phyloP scores from a whole-genome alignment of 192 early-diverging fungal species.

The Backusella luteola region DNA sequence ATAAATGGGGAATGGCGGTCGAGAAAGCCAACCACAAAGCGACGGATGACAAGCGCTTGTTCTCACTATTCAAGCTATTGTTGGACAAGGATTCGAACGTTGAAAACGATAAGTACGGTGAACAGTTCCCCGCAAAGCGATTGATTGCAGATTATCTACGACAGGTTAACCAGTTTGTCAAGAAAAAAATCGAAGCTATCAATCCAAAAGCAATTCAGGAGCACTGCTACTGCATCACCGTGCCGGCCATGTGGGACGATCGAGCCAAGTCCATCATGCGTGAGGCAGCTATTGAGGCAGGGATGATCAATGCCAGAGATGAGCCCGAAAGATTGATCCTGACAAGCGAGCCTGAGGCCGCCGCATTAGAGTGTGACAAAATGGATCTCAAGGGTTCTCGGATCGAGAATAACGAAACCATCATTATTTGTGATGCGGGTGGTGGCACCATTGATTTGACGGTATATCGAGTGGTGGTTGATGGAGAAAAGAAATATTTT shows the following conservation, averaged over 20 bases:
- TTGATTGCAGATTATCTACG: not conserved
- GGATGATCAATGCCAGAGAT: conserved; percentile 41
- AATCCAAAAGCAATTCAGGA: not conserved
- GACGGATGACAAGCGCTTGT: conserved; percentile 30
- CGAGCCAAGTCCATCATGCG: conserved; percentile 46
- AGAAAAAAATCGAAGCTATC: not conserved
- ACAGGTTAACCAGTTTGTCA: not conserved
- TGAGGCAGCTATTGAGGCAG: conserved; percentile 44
- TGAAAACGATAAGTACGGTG: conserved; percentile 34
- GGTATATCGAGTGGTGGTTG: conserved; percentile 39
- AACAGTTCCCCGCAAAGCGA: conserved; percentile 46
- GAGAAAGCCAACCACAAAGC: conserved; percentile 24
- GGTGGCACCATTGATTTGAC: conserved; percentile 54
- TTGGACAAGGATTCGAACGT: conserved; percentile 35
- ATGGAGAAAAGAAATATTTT: conserved; percentile 25
- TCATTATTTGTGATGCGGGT: conserved; percentile 53
- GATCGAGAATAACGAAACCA: conserved; percentile 36
- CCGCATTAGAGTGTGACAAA: conserved; percentile 45
- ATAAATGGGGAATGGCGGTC: conserved; percentile 36
- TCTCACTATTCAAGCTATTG: conserved; percentile 40
- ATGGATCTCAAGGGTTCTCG: conserved; percentile 31
- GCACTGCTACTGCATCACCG: conserved; percentile 44
- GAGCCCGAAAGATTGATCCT: conserved; percentile 42
- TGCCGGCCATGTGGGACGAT: conserved; percentile 53
- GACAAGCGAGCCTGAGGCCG: conserved; percentile 41